Conservation (phyloP, 495 filamentous ascomycete species). For the Hypomontagnella submonticulosa region DNA sequence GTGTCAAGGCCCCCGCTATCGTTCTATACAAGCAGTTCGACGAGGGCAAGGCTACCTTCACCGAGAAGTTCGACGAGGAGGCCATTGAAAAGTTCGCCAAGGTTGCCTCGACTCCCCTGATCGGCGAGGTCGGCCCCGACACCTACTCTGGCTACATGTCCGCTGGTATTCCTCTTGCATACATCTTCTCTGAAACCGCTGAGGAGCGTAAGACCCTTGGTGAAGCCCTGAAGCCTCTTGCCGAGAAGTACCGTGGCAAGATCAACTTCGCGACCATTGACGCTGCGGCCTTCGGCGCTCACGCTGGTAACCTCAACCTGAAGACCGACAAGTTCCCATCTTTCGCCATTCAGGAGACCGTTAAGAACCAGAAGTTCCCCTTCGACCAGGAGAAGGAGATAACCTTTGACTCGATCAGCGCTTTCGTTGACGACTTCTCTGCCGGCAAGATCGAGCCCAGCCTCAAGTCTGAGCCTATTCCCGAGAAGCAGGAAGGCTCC, state of each 20-base stretch:
- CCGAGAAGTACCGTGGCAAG: constrained; percentile 78
- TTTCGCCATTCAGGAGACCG: constrained; percentile 96
- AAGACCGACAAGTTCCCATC: constrained; percentile 94
- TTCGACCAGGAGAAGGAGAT: constrained; percentile 87
- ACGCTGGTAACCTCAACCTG: constrained; percentile 97
- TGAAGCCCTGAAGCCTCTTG: constrained; percentile 70
- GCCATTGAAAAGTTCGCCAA: constrained; percentile 85
- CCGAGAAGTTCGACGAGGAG: constrained; percentile 79
- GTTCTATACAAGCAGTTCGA: constrained; percentile 99
- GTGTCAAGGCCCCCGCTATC: constrained; percentile 83
- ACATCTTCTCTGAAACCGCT: constrained; percentile 94
- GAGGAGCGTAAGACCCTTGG: constrained; percentile 88
- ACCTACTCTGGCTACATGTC: constrained; percentile 98
- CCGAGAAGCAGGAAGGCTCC: constrained; percentile 91
- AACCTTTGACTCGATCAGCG: constrained; percentile 75
- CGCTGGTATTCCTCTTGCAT: constrained; percentile 91
- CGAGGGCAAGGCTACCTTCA: constrained; percentile 89
- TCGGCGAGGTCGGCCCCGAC: constrained; percentile 97
- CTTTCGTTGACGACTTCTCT: constrained; percentile 89
- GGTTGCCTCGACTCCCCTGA: constrained; percentile 84
- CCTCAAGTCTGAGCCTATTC: constrained; percentile 98
- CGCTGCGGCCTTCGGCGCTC: constrained; percentile 92
- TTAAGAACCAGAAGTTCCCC: constrained; percentile 97
- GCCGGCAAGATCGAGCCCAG: constrained; percentile 90
- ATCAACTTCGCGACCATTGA: constrained; percentile 99